Evolutionary conservation across 768 basidiomycete species (phyloP).

Genomic region (Hirschioporus abietinus): DNA sequence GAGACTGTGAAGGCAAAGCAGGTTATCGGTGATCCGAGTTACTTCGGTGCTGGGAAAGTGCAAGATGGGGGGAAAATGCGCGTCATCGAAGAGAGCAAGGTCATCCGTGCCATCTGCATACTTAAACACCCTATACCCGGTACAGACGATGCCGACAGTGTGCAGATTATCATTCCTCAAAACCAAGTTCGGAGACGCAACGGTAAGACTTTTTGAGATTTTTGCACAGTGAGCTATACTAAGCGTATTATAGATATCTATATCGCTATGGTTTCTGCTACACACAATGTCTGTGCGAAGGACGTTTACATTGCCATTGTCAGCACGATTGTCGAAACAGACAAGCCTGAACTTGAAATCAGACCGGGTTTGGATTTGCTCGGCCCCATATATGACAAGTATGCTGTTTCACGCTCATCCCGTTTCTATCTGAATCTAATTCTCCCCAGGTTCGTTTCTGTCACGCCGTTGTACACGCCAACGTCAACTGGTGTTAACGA

Average conservation of each 20-base stretch:
- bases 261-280: constrained; percentile 94
- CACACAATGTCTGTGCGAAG: constrained; percentile 96
- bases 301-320: constrained; percentile 96
- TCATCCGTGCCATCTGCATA: constrained; percentile 95
- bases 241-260: constrained; percentile 77
- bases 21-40: constrained; percentile 96
- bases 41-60: constrained; percentile 77
- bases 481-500: constrained; percentile 76
- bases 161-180: constrained; percentile 98
- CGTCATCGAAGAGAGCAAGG: constrained; percentile 90
- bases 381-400: constrained; percentile 94
- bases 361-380: constrained; percentile 87
- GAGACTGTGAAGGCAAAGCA: constrained; percentile 97
- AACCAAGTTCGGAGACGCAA: constrained; percentile 93
- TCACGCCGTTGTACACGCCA: constrained; percentile 85
- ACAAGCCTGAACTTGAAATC: constrained; percentile 88
- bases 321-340: constrained; percentile 96
- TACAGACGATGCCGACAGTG: constrained; percentile 91
- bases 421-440: background rate
- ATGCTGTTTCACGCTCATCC: constrained; percentile 21
- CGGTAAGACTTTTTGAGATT: constrained; percentile 44
- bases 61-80: constrained; percentile 70
- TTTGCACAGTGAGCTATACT: constrained; percentile 7
- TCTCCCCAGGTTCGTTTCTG: constrained; percentile 72
- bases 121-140: constrained; percentile 98